A percentile compares a stretch with the other conserved stretches of the same genome.
Evolutionary conservation across 768 basidiomycete species (phyloP).

Genomic region (Suillus sp.): DNA sequence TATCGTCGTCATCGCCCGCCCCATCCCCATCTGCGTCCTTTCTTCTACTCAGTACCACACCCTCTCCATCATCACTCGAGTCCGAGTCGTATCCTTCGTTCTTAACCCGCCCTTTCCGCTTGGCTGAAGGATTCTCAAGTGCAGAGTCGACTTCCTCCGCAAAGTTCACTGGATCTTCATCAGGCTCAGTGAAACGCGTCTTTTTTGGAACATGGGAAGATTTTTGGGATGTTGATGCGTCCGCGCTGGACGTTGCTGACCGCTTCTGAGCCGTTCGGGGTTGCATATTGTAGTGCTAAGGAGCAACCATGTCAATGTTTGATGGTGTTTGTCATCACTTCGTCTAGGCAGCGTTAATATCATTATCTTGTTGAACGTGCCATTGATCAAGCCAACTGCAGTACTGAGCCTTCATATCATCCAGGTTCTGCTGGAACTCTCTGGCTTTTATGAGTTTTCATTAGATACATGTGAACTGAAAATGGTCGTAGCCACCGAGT

Average conservation of each 20-base stretch:
- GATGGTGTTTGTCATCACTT: conserved; percentile 22
- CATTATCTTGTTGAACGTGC: too few relatives aligned
- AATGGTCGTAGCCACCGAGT: neutral
- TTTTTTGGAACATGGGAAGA: conserved; percentile 52
- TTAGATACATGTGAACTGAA: neutral
- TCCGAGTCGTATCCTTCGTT: conserved; percentile 92
- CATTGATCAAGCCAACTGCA: neutral
- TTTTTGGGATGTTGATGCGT: conserved; percentile 33
- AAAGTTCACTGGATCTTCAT: conserved; percentile 74
- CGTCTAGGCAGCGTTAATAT: neutral
- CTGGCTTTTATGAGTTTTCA: neutral
- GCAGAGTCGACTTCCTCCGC: conserved; percentile 76
- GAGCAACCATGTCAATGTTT: conserved; percentile 17
- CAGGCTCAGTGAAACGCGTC: conserved; percentile 76
- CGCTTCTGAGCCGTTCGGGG: conserved; percentile 45
- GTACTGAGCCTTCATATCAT: neutral
- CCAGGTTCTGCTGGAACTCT: neutral
- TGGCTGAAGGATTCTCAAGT: conserved; percentile 64
- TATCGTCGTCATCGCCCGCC: conserved; percentile 68
- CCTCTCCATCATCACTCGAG: conserved; percentile 92
- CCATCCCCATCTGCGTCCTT: conserved; percentile 52
- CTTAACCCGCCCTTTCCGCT: conserved; percentile 74
- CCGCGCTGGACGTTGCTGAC: conserved; percentile 39
- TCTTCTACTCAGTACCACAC: conserved; percentile 84
- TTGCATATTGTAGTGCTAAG: conserved; percentile 31